Evolutionary conservation across 2,329 filamentous ascomycete genomes (phyloP), one percentile per base, ranked within the genome.

Genomic region (Sporothrix globosa): DNA sequence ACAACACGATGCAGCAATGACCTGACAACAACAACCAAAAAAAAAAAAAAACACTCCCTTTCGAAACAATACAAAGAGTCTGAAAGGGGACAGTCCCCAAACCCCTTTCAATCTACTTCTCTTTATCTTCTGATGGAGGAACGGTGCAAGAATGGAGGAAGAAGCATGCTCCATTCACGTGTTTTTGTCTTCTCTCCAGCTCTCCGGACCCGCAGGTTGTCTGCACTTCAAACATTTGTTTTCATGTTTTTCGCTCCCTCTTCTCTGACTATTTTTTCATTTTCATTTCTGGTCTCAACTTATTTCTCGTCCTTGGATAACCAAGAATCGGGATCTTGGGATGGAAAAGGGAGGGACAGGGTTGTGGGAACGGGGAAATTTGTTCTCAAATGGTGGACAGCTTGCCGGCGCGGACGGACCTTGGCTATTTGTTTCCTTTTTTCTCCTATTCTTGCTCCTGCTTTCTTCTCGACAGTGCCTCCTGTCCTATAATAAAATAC

Each of bases 401-500:
- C 30, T 41, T 17, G 30, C 53, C 11, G 34, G 56, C 4, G n/a
- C 9, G n/a, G 41, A 46, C 21, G 3, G 34, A 14, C 41, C 1
- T 30, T 48, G 21, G 4, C 41, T 34, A 11, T 24, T 39, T 11
- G 24, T 44, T 61, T 44, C 27, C n/a, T 66, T n/a, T 17, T 44
- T 19, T 24, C 11, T 54, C 53, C 30, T 53, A 24, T 66, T 69
- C 58, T 41, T 48, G 19, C 46, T 54, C 48, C 21, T 21, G 21
- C 44, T 34, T 19, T 39, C 24, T 27, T 30, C 50, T 67, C 27
- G 63, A 53, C 17, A 50, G 27, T 50, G 9, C 61, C 14, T 4
- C 30, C 24, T 48, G 44, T 50, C n/a, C n/a, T 24, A 52, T 41
- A 39, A 17, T 34, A 41, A 67, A 52, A 52, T 41, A 67, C 63